These are phyloP conservation scores for Phytophthora syringae DNA, from an alignment of 352 stramenopile species.

Conservation along the genomic window DNA sequence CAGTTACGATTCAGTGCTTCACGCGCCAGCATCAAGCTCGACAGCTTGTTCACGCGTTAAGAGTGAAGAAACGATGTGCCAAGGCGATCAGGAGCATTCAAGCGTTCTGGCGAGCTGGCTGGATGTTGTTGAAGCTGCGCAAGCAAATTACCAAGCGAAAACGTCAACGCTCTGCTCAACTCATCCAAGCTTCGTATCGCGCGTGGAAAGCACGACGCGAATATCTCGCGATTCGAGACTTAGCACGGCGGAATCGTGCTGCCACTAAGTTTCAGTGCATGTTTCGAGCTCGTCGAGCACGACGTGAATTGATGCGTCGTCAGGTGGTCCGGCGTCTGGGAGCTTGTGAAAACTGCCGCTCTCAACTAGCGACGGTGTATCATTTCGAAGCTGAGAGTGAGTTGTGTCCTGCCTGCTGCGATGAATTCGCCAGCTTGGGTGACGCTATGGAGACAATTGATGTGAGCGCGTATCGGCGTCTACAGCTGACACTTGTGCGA, in stretches of 20 bases:
- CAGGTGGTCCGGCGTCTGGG: slow-evolving; percentile 41
- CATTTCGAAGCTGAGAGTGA: slow-evolving; percentile 37
- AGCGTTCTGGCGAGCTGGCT: slow-evolving; percentile 37
- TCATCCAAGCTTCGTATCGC: slow-evolving; percentile 36
- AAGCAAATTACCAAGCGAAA: slow-evolving; percentile 12
- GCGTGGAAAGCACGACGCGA: slow-evolving; percentile 23
- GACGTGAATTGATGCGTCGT: slow-evolving; percentile 40
- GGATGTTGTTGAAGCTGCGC: slow-evolving; percentile 30
- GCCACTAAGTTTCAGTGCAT: slow-evolving; percentile 56
- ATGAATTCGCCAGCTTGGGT: slow-evolving; percentile 10
- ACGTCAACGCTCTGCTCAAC: slow-evolving; percentile 14
- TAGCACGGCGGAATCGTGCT: slow-evolving; percentile 37
- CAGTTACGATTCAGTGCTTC: slow-evolving; percentile 39
- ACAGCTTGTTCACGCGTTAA: slow-evolving; percentile 5
- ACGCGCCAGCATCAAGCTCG: slow-evolving; percentile 26
- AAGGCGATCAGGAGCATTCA: slow-evolving; percentile 41
- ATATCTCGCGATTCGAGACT: slow-evolving; percentile 34
- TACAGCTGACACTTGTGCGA: slow-evolving; percentile 27
- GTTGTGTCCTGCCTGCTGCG: slow-evolving; percentile 45
- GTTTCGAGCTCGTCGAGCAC: slow-evolving; percentile 38
- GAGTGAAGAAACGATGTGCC: slow-evolving; percentile 22
- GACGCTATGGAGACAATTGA: slow-evolving; percentile 31
- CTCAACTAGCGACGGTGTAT: slow-evolving; percentile 45
- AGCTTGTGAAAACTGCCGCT: slow-evolving; percentile 51
- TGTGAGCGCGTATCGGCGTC: slow-evolving; percentile 39